Conservation (phyloP, 805 yeast species). For the Saturnispora halmiae region DNA sequence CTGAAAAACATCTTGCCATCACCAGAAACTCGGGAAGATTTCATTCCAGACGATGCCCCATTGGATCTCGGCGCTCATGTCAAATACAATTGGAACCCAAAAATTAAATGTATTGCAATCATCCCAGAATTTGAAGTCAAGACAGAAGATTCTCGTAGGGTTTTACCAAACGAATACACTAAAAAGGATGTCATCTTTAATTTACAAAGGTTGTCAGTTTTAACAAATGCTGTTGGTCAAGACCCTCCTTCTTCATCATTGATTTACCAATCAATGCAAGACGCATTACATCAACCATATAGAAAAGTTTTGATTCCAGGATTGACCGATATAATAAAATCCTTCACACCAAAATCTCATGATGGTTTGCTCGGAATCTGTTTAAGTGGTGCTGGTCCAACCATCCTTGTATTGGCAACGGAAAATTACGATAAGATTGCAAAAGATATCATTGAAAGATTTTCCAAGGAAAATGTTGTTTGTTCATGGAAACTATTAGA, state of each 20-base stretch:
- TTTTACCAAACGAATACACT: slow-evolving; percentile 71
- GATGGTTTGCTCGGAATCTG: slow-evolving; percentile 90
- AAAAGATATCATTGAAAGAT: slow-evolving; percentile 57
- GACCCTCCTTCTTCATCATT: slow-evolving; percentile 73
- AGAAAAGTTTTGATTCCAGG: slow-evolving; percentile 90
- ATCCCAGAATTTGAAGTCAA: slow-evolving; percentile 93
- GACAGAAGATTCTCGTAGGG: slow-evolving; percentile 86
- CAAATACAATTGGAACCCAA: slow-evolving; percentile 71
- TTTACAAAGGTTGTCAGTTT: slow-evolving; percentile 83
- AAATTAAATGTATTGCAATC: slow-evolving; percentile 79
- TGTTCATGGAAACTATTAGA: slow-evolving; percentile 81
- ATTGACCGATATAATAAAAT: slow-evolving; percentile 63
- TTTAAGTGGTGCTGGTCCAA: slow-evolving; percentile 96
- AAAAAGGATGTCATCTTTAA: slow-evolving; percentile 83
- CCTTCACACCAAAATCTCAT: slow-evolving; percentile 73
- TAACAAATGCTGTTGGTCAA: slow-evolving; percentile 80
- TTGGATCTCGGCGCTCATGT: slow-evolving; percentile 79
- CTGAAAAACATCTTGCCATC: slow-evolving; percentile 70
- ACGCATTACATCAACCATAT: slow-evolving; percentile 95
- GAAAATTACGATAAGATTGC: slow-evolving; percentile 81
- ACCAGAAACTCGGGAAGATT: slow-evolving; percentile 34
- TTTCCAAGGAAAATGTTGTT: slow-evolving; percentile 51
- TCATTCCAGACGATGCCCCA: slow-evolving; percentile 78
- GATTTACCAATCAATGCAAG: slow-evolving; percentile 94
- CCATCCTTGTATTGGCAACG: slow-evolving; percentile 89